phyloP scores from a whole-genome alignment of 169 alveolate species.

The Cryptosporidium ubiquitum region DNA sequence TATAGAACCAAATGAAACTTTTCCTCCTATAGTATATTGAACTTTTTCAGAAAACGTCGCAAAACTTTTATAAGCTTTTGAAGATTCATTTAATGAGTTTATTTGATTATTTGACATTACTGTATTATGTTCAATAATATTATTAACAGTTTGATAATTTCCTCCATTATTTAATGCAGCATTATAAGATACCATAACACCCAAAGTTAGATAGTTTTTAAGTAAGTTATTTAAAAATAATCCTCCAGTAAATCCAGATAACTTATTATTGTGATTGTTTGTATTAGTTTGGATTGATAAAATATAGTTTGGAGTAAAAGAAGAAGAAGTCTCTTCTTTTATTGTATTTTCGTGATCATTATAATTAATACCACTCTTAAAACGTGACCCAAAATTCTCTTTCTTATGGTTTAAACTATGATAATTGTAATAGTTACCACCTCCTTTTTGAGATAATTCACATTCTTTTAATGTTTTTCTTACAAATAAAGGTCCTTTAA shows the following conservation, averaged over 20 bases:
- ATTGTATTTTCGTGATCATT: neutral
- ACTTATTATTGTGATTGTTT: neutral
- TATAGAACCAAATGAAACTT: slow-evolving; percentile 25
- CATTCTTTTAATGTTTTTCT: no score
- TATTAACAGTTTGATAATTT: neutral
- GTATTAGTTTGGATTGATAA: slow-evolving; percentile 55
- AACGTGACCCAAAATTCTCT: slow-evolving; percentile 27
- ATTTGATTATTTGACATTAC: neutral
- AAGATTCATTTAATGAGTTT: neutral
- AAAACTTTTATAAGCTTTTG: neutral
- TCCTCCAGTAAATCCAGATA: slow-evolving; percentile 70
- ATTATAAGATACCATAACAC: slow-evolving; percentile 26
- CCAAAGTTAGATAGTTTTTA: slow-evolving; percentile 4
- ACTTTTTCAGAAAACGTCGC: neutral
- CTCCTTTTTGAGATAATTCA: no score
- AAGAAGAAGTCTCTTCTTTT: neutral
- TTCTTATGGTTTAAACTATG: neutral
- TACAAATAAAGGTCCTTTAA: slow-evolving; percentile 42
- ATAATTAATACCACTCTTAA: neutral
- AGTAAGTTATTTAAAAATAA: slow-evolving; percentile 4
- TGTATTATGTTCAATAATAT: neutral
- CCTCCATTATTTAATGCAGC: no score
- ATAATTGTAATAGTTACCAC: neutral
- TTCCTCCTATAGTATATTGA: slow-evolving; percentile 42
- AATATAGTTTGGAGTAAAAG: neutral